Evolutionary conservation across 345 rosid species (phyloP).

Genomic region (Geranium rotundifolium): DNA sequence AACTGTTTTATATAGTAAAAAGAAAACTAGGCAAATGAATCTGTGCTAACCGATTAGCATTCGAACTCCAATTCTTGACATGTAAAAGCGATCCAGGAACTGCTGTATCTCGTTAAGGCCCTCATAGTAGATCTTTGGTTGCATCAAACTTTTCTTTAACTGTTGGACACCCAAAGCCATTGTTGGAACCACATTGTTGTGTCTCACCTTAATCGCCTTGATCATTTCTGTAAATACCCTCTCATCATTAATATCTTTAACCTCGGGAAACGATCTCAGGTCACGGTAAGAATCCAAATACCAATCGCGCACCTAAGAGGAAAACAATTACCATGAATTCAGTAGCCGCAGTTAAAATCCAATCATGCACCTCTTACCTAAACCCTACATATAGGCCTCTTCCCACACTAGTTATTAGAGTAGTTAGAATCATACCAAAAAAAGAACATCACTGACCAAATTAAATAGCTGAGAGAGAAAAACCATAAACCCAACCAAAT

Average conservation of each 20-base stretch:
- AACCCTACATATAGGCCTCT: too few species aligned
- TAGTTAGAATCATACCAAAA: too few species aligned
- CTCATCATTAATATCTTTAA: conserved; percentile 60
- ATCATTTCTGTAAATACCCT: conserved; percentile 82
- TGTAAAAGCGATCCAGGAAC: conserved; percentile 91
- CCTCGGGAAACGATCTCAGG: conserved; percentile 70
- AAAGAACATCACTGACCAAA: background rate
- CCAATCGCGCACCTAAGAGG: conserved; percentile 92
- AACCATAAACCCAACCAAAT: too few species aligned
- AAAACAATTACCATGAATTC: conserved; percentile 1
- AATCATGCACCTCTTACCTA: background rate
- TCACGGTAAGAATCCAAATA: conserved; percentile 94
- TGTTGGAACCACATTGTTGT: conserved; percentile 91
- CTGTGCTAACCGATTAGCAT: conserved; percentile 72
- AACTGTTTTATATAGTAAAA: background rate
- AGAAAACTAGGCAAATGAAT: background rate
- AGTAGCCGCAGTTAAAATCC: background rate
- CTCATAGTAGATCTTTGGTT: conserved; percentile 32
- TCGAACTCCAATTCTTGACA: conserved; percentile 88
- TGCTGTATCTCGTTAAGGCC: conserved; percentile 78
- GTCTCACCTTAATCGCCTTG: conserved; percentile 91
- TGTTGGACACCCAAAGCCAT: conserved; percentile 98
- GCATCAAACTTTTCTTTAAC: conserved; percentile 58
- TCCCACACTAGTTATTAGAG: background rate
- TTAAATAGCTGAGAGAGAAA: too few species aligned